phyloP scores from a whole-genome alignment of 495 filamentous ascomycete genomes.

The Xylaria sp. region DNA sequence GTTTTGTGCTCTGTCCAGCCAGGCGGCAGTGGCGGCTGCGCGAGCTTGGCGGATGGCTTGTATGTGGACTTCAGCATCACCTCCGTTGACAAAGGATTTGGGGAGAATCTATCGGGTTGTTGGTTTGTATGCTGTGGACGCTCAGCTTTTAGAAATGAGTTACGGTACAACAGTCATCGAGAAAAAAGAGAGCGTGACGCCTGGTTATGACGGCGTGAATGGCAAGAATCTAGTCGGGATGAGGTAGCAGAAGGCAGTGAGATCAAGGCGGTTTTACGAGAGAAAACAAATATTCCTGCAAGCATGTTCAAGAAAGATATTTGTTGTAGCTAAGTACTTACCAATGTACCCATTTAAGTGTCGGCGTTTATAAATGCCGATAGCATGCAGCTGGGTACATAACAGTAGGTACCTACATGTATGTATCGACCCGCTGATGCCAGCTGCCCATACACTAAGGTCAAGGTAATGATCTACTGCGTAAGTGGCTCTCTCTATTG shows the following conservation, averaged over 20 bases:
- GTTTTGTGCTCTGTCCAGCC: constrained; percentile 96
- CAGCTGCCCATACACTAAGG: neutral
- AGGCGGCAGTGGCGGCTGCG: constrained; percentile 67
- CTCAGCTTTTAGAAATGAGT: neutral
- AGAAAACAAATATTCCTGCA: neutral
- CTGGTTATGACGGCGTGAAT: neutral
- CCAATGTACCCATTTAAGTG: neutral
- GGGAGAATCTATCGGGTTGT: neutral
- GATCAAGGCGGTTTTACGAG: neutral
- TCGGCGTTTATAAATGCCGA: constrained; percentile 10
- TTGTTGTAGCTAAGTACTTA: neutral
- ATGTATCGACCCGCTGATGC: neutral
- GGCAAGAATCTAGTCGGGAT: neutral
- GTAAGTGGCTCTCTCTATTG: too few relatives aligned
- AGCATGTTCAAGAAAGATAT: neutral
- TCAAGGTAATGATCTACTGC: too few relatives aligned
- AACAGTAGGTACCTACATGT: too few relatives aligned
- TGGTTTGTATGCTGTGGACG: neutral
- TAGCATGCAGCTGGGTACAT: neutral
- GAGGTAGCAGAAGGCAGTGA: neutral
- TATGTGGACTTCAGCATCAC: constrained; percentile 71
- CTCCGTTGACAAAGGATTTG: neutral
- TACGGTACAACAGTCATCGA: neutral
- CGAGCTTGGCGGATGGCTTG: constrained; percentile 49
- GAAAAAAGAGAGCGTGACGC: neutral